These are phyloP conservation scores for Cenchrus americanus DNA, from an alignment of 176 grass and related monocot species.

Conservation along the genomic window DNA sequence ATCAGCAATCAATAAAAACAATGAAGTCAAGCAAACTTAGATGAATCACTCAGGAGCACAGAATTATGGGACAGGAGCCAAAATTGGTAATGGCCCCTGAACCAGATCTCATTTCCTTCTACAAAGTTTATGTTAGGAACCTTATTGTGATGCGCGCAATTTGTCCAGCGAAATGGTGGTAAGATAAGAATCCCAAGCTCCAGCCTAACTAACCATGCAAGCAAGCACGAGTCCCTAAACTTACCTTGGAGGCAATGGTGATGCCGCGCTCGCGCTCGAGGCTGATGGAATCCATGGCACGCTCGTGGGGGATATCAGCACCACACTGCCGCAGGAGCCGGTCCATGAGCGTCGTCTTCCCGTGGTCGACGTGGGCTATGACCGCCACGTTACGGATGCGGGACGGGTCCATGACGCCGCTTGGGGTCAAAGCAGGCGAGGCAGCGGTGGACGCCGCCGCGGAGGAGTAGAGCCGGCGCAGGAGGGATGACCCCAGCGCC, in stretches of 20 bases:
- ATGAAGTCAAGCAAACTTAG: background rate
- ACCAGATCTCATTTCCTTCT: slow-evolving; percentile 40
- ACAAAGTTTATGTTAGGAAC: background rate
- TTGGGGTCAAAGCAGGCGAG: slow-evolving; percentile 37
- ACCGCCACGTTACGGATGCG: slow-evolving; percentile 94
- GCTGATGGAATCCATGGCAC: slow-evolving; percentile 90
- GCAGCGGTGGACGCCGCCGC: slow-evolving; percentile 44
- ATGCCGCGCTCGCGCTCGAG: slow-evolving; percentile 95
- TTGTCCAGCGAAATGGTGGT: slow-evolving; percentile 24
- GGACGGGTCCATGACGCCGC: slow-evolving; percentile 54
- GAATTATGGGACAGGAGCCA: background rate
- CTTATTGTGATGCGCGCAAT: background rate
- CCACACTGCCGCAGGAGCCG: slow-evolving; percentile 90
- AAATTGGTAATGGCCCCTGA: slow-evolving; percentile 22
- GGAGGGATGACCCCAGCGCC: slow-evolving; percentile 38
- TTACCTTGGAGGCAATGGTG: slow-evolving; percentile 93
- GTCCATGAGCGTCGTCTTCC: slow-evolving; percentile 98
- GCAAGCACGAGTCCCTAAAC: background rate
- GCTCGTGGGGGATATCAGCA: slow-evolving; percentile 90
- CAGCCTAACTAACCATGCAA: slow-evolving; percentile 3
- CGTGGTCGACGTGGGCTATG: slow-evolving; percentile 96
- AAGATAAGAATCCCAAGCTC: background rate
- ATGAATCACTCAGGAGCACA: background rate
- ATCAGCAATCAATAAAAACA: background rate
- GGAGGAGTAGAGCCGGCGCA: slow-evolving; percentile 53